Evolutionary conservation across 495 filamentous ascomycete genomes (phyloP).

Genomic region (Hypoxylon lenormandii): DNA sequence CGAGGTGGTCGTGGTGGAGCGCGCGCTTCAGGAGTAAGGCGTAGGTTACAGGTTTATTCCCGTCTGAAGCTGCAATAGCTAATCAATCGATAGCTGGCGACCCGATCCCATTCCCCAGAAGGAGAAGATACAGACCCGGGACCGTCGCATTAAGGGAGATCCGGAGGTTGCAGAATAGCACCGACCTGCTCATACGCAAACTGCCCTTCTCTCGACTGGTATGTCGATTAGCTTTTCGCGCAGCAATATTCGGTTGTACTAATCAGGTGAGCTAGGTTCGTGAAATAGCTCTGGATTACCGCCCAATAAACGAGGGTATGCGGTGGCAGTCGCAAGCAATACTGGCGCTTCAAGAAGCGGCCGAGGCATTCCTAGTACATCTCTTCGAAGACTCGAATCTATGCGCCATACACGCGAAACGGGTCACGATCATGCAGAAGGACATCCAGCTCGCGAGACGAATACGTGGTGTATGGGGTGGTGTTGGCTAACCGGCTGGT

Average conservation of each 20-base stretch:
- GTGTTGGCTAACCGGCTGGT: conserved; percentile 51
- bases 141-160: conserved; percentile 89
- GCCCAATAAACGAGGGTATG: conserved; percentile 68
- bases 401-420: conserved; percentile 93
- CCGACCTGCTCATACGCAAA: conserved; percentile 82
- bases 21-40: conserved; percentile 26
- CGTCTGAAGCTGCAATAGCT: conserved; percentile 1
- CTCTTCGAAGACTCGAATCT: conserved; percentile 96
- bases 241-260: conserved; percentile 25
- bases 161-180: conserved; percentile 81
- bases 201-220: conserved; percentile 89
- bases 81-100: conserved; percentile 71
- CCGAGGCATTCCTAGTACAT: conserved; percentile 92
- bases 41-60: conserved; percentile 33
- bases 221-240: conserved; percentile 47
- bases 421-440: conserved; percentile 97
- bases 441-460: conserved; percentile 90
- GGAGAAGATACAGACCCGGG: conserved; percentile 82
- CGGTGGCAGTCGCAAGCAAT: conserved; percentile 95
- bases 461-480: conserved; percentile 75
- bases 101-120: conserved; percentile 71
- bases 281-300: conserved; percentile 76
- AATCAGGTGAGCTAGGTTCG: conserved; percentile 68
- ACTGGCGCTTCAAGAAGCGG: conserved; percentile 87
- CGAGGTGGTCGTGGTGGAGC: conserved; percentile 10